Evolutionary conservation across 2,329 filamentous ascomycete genomes (phyloP), one percentile per base, ranked within the genome.

Genomic region (Colletotrichum orbiculare): DNA sequence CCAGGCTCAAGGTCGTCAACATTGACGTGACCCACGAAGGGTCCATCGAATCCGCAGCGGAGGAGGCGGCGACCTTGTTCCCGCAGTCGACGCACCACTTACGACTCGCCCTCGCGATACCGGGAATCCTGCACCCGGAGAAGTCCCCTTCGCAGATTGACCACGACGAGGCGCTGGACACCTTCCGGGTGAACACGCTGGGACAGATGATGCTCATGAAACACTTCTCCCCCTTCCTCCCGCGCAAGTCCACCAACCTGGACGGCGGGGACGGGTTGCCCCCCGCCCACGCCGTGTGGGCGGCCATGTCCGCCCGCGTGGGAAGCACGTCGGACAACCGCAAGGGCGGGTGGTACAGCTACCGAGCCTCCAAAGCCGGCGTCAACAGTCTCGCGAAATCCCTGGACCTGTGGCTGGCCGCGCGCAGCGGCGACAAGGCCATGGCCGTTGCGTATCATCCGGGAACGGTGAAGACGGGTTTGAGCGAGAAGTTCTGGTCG

Each of bases 301-400:
- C 90, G n/a, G 87, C 87, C 72, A 91, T 94, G 88, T 90, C 90
- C 6, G 93, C 92, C 2, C 87, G 93, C 47, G 91, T 96, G 0
- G 92, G 92, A 9, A 90, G 86, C 38, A 90, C 91, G 25, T 80
- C 84, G 1, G 91, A 95, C 71, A 95, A 96, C 72, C 73, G 78
- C 2, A 81, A 89, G 0, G 93, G 92, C 2, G 93, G 93, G 0
- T 96, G 92, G 93, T 96, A 93, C 75, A 88, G 85, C 60, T 96
- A 96, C 76, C 88, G 93, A 12, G 87, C 90, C 8, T 90, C 87
- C 57, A 96, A 96, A 76, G 87, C 91, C 0, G 91, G 84, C 2
- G 87, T 95, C 4, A 93, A 89, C 68, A 89, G 89, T 72, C 63
- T 93, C 11, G 87, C 87, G 8, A 91, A 89, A 77, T 90, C 86